These are phyloP conservation scores for Aurifilum marmelostoma DNA, from an alignment of 2,329 filamentous ascomycete genomes.

Conservation along the genomic window DNA sequence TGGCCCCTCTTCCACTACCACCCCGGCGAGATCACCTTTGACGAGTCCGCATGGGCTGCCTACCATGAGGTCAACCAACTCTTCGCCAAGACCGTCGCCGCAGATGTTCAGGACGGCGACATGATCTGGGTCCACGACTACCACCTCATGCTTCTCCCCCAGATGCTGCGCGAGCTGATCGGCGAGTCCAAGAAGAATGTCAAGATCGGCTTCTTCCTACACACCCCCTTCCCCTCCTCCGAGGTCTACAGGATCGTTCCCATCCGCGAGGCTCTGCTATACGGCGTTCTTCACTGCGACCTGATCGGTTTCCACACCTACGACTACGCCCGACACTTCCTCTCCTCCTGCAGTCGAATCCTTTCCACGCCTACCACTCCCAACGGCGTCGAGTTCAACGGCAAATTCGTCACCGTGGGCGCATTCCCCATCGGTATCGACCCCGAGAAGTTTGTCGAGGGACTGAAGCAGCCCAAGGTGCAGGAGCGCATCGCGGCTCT, in stretches of 20 bases:
- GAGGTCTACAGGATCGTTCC: conserved; percentile 97
- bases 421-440: conserved; percentile 98
- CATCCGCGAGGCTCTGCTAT: conserved; percentile 84
- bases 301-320: conserved; percentile 98
- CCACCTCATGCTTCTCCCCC: conserved; percentile 93
- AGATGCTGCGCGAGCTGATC: conserved; percentile 92
- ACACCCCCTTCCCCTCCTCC: conserved; percentile 95
- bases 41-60: conserved; percentile 90
- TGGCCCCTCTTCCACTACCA: conserved; percentile 99
- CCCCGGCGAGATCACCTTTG: conserved; percentile 96
- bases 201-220: conserved; percentile 97
- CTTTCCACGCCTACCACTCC: conserved; percentile 81
- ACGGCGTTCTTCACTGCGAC: conserved; percentile 89
- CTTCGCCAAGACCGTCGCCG: conserved; percentile 85
- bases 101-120: conserved; percentile 90
- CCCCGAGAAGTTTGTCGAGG: conserved; percentile 92
- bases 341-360: conserved; percentile 95
- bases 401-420: conserved; percentile 86
- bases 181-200: conserved; percentile 82
- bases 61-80: conserved; percentile 92
- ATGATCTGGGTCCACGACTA: conserved; percentile 99
- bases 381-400: conserved; percentile 89
- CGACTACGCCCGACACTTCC: conserved; percentile 96
- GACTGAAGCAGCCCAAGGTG: conserved; percentile 81
- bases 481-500: conserved; percentile 84